Evolutionary conservation across 345 rosid genomes (phyloP), one percentile per base, ranked within the genome.

Genomic region (Sisymbrium altissimum): DNA sequence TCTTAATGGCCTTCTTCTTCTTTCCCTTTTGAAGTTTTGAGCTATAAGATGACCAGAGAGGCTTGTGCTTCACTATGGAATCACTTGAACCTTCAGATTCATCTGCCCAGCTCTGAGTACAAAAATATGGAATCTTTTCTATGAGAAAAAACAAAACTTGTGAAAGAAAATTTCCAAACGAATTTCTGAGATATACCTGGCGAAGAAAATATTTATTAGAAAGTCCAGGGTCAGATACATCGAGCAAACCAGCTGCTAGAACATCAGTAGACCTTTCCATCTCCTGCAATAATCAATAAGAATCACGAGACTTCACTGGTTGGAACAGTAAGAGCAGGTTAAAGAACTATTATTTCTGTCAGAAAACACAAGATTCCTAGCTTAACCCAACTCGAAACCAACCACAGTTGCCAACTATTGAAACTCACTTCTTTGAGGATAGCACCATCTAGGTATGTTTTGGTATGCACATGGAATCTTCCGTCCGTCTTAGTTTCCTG

Each of bases 261-360:
- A 95, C 91, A 85, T 95, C 99, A 35, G 96, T 86, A 65, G 99
- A 92, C 58, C 91, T 86, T 71, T 92, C 99, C 99, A 95, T 95
- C 77, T 95, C 99, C 98, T 92, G 84, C 75, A 79, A 77, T 46
- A 38, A 57, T 61, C 59, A 76, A 75, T 52, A 35, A 73, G 52
- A 48, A 43, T 29, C 25, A 70, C 6, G 18, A 55, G 41, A 35
- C 53, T 63, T 63, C 48, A 67, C 38, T 77, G 41, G 25, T 70
- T 45, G 75, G 48, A 64, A 49, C 35, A 56, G 15, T 48, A 29
- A 64, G 60, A 70, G 53, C 18, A 76, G 59, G 38, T 53, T 43
- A 63, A 35, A 25, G 18, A 27, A 44, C 27, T 44, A 29, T 19
- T 11, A 12, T 23, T 61, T 44, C 10, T n/a, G 49, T 54, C 33